Conservation (phyloP, 495 filamentous ascomycete species). For the Staphylotrichum longicolle region DNA sequence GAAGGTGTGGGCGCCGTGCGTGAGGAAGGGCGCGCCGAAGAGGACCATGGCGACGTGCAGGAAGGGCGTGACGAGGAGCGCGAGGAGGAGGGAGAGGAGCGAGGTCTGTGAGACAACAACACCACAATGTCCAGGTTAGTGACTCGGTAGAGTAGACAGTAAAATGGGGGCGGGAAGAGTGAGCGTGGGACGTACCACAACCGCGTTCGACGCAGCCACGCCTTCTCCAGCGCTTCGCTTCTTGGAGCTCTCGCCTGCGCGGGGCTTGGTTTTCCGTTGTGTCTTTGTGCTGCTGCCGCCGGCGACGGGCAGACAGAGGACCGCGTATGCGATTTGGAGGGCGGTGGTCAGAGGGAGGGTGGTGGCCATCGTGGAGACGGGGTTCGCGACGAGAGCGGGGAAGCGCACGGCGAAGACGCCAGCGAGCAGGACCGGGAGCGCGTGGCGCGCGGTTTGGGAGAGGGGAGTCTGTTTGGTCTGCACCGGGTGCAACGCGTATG, state of each 20-base stretch:
- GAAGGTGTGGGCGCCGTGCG: conserved; percentile 73
- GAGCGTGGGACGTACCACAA: conserved; percentile 34
- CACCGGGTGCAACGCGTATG: conserved; percentile 32
- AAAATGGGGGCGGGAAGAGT: too few species aligned
- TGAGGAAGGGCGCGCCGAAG: conserved; percentile 87
- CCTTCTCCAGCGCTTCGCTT: conserved; percentile 33
- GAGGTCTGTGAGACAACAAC: conserved; percentile 49
- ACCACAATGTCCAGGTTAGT: too few species aligned
- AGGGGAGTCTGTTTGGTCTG: conserved; percentile 32
- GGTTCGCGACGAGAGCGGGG: conserved; percentile 63
- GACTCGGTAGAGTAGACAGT: too few species aligned
- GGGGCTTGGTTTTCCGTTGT: conserved; percentile 30
- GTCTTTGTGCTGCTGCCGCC: conserved; percentile 38
- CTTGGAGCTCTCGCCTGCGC: conserved; percentile 48
- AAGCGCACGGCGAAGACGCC: conserved; percentile 61
- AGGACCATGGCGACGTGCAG: conserved; percentile 69
- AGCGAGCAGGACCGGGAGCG: conserved; percentile 58
- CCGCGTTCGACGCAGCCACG: conserved; percentile 28
- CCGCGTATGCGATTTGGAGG: conserved; percentile 65
- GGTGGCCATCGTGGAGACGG: conserved; percentile 60
- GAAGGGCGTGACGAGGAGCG: conserved; percentile 54
- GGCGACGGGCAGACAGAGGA: conserved; percentile 70
- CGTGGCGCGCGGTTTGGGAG: conserved; percentile 34
- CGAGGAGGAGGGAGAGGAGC: conserved; percentile 62
- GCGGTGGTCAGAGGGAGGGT: conserved; percentile 60